These are phyloP conservation scores for Biscutella laevigata DNA, from an alignment of 441 rosid species.

Conservation along the genomic window DNA sequence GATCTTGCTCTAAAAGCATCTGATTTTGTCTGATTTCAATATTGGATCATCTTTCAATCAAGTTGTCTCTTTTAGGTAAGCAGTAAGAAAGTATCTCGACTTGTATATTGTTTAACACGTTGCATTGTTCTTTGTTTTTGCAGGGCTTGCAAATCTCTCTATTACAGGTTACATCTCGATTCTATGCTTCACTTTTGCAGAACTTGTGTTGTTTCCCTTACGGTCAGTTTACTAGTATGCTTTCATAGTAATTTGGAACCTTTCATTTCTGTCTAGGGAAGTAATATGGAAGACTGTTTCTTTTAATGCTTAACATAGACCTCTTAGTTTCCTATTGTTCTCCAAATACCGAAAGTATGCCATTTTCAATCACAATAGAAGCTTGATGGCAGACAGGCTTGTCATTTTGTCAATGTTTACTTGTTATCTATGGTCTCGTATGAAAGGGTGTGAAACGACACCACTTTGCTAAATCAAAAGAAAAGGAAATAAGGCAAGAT, in stretches of 20 bases:
- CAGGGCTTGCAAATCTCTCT: constrained; percentile 97
- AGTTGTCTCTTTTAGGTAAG: neutral
- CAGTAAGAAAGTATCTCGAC: neutral
- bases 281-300: neutral
- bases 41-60: constrained; percentile 14
- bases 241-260: neutral
- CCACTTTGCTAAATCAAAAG: too few species aligned
- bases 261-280: neutral
- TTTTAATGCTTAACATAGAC: neutral
- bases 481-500: too few species aligned
- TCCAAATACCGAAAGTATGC: neutral
- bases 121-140: constrained; percentile 18
- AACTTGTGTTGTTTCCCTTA: neutral
- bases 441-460: too few species aligned
- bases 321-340: neutral
- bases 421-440: neutral
- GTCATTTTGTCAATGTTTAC: neutral
- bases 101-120: constrained; percentile 6
- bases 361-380: neutral
- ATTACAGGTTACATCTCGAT: constrained; percentile 65
- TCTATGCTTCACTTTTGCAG: constrained; percentile 4
- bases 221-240: neutral
- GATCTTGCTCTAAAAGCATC: constrained; percentile 16
- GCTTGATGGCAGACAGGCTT: neutral
- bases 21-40: neutral